A percentile compares a stretch with the other conserved stretches of the same genome.
phyloP scores from a whole-genome alignment of 257 asterid species.

The Marsdenia floribunda region DNA sequence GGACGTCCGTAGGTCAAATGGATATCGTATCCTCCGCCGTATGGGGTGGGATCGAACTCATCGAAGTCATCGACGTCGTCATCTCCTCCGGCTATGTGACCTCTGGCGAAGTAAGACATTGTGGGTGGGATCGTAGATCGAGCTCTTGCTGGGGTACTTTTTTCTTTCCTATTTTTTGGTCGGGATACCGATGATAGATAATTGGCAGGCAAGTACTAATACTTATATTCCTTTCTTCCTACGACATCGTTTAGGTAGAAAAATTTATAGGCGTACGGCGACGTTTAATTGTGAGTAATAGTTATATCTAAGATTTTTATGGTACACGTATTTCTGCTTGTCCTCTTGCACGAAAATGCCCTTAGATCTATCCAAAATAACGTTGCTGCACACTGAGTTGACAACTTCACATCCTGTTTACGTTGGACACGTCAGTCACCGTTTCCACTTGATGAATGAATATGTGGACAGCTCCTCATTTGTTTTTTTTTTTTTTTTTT shows the following conservation, averaged over 20 bases:
- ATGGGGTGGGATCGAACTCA: slow-evolving; percentile 83
- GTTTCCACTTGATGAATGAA: too few relatives aligned
- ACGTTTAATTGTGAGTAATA: too few relatives aligned
- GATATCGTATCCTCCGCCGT: slow-evolving; percentile 87
- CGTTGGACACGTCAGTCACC: too few relatives aligned
- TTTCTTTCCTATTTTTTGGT: too few relatives aligned
- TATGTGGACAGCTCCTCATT: too few relatives aligned
- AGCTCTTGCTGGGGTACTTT: not conserved
- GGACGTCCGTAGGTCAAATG: slow-evolving; percentile 67
- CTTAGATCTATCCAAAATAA: slow-evolving; percentile 7
- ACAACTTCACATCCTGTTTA: too few relatives aligned
- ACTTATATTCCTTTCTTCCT: not conserved
- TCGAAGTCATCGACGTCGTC: slow-evolving; percentile 70
- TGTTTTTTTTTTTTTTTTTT: too few relatives aligned
- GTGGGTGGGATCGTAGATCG: not conserved
- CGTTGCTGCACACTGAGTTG: not conserved
- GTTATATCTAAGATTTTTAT: too few relatives aligned
- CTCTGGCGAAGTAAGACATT: slow-evolving; percentile 79
- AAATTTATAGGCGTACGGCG: too few relatives aligned
- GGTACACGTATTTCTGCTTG: too few relatives aligned
- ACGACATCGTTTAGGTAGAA: not conserved
- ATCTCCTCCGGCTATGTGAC: slow-evolving; percentile 36
- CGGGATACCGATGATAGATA: too few relatives aligned
- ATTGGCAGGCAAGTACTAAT: too few relatives aligned
- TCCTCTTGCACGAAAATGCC: not conserved